Evolutionary conservation across 2,329 filamentous ascomycete species (phyloP).

Genomic region (Aspergillus thermomutatus): DNA sequence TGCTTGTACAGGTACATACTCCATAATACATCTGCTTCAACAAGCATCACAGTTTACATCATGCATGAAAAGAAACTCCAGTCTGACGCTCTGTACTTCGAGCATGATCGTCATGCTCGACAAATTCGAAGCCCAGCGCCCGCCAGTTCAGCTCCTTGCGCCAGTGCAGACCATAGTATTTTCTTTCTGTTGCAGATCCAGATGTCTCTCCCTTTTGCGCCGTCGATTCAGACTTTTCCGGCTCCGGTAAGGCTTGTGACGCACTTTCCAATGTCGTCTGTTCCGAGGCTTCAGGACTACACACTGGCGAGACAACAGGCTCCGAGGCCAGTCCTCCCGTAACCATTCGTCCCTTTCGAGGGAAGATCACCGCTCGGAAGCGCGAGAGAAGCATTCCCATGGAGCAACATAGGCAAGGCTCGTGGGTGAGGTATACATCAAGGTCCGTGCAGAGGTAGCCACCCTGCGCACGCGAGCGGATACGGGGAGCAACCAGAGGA

Average conservation of each 20-base stretch:
- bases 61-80: slow-evolving; percentile 20
- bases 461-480: slow-evolving; percentile 69
- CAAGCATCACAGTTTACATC: background rate
- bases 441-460: slow-evolving; percentile 93
- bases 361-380: slow-evolving; percentile 80
- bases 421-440: slow-evolving; percentile 91
- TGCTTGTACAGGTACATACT: background rate
- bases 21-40: background rate
- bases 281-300: slow-evolving; percentile 6
- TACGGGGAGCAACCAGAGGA: slow-evolving; percentile 39
- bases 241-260: slow-evolving; percentile 25
- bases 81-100: slow-evolving; percentile 1
- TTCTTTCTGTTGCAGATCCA: slow-evolving; percentile 2
- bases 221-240: background rate
- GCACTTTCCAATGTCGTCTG: too few relatives aligned
- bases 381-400: slow-evolving; percentile 95
- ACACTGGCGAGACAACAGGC: slow-evolving; percentile 24
- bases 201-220: background rate
- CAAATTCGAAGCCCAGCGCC: slow-evolving; percentile 47
- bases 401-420: slow-evolving; percentile 93
- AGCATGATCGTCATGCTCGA: slow-evolving; percentile 22
- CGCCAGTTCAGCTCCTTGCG: slow-evolving; percentile 55
- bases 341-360: slow-evolving; percentile 61
- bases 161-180: slow-evolving; percentile 61
- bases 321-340: slow-evolving; percentile 84